Evolutionary conservation across 805 yeast genomes (phyloP), one percentile per base, ranked within the genome.

Genomic region (Ogataea ganodermae): DNA sequence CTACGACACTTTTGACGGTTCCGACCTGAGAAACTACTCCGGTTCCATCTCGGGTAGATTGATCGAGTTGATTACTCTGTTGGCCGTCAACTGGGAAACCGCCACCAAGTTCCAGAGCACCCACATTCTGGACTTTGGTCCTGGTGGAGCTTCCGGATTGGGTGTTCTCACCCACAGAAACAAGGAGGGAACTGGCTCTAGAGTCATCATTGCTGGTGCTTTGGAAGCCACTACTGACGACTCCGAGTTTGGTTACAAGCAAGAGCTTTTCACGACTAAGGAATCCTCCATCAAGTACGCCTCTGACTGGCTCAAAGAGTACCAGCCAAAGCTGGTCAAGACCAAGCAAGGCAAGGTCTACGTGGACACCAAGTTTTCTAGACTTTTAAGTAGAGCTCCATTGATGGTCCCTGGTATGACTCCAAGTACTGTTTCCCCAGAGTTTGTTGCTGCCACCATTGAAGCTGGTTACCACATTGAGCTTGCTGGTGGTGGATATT

Each of bases 341-440:
- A 88, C 89, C 53, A 72, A 73, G 49, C 73, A 76, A 44, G 91
- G 89, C 58, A 84, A 88, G 67, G 74, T 85, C 41, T 89, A 73
- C 63, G 97, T 94, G 49, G 95, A 91, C 69, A 94, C 99, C 59
- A 91, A 90, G 72, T 90, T 92, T 72, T 88, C 96, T 44, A 79
- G 91, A 67, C 78, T 94, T 60, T 73, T 94, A 54, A 96, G 97
- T 53, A 87, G 90, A 71, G 91, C 99, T 53, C 99, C 99, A 51
- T 74, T 94, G 58, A 85, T 95, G 85, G 94, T 94, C 58, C 96
- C 99, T 31, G 99, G 99, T 75, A 94, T 94, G 99, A 94, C 99
- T 33, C 99, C 99, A 66, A 82, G 96, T 36, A 94, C 99, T 26
- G 97, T 91, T 48, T 85, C 88, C 57, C 94, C 98, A 39, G 91